Percentiles rank a stretch among this genome's conserved stretches.
These are phyloP conservation scores for Begonia masoniana DNA, from an alignment of 306 rosid species.

Conservation along the genomic window DNA sequence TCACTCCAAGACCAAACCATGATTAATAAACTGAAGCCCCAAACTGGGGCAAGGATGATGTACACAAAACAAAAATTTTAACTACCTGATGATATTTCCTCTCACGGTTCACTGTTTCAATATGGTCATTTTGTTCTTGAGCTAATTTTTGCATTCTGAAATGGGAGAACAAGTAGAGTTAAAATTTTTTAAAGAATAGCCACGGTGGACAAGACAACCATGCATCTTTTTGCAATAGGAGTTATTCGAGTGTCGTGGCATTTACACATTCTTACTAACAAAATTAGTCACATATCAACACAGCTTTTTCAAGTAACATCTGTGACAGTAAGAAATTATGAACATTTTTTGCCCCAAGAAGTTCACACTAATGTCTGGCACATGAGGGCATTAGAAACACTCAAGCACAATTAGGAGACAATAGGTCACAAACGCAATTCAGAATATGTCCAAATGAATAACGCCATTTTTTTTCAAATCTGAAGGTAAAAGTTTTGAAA, in stretches of 20 bases:
- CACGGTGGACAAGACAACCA: not conserved
- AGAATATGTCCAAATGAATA: too few species aligned
- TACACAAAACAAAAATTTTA: not conserved
- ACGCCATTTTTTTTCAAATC: too few species aligned
- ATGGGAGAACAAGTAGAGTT: not conserved
- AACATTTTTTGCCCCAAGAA: not conserved
- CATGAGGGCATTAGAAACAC: not conserved
- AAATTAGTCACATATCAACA: too few species aligned
- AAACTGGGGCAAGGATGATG: not conserved
- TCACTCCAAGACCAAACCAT: conserved; percentile 6
- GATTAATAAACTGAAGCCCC: too few species aligned
- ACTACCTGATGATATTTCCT: conserved; percentile 91
- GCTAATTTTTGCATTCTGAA: conserved; percentile 85
- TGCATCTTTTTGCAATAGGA: not conserved
- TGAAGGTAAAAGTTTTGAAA: too few species aligned
- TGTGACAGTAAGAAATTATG: too few species aligned
- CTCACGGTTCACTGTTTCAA: conserved; percentile 84
- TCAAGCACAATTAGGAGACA: too few species aligned
- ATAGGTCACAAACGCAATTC: too few species aligned
- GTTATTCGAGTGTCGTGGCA: too few species aligned
- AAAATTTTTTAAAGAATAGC: too few species aligned
- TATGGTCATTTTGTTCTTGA: conserved; percentile 55
- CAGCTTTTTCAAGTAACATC: too few species aligned
- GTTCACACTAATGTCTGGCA: not conserved
- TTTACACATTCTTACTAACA: too few species aligned